Percentiles rank a stretch among this genome's conserved stretches.
These are phyloP conservation scores for Fallopia convolvulus DNA, from an alignment of 148 eudicot genomes.

Conservation along the genomic window DNA sequence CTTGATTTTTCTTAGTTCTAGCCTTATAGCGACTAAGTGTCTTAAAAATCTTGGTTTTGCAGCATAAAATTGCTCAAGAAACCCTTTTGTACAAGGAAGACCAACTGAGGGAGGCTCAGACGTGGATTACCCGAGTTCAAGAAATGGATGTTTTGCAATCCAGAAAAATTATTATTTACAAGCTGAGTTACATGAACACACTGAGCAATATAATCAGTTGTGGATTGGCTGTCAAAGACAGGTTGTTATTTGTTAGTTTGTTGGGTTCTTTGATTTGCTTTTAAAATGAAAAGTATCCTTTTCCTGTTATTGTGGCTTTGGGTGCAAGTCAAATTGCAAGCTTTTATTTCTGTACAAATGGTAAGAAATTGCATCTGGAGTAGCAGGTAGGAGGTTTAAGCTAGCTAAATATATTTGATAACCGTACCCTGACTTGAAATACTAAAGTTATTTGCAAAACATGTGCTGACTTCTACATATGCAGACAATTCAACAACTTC, in stretches of 20 bases:
- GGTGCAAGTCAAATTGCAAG: not conserved
- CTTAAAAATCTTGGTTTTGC: conserved; percentile 23
- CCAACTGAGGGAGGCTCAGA: conserved; percentile 78
- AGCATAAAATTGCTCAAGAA: conserved; percentile 88
- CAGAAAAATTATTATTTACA: conserved; percentile 51
- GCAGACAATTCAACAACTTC: conserved; percentile 72
- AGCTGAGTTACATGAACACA: conserved; percentile 76
- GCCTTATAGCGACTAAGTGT: not conserved
- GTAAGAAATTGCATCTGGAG: not conserved
- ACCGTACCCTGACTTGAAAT: not conserved
- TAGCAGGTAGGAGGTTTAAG: not conserved
- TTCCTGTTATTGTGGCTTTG: not conserved
- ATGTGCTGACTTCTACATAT: conserved; percentile 32
- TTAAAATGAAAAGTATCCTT: not conserved
- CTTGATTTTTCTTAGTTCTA: not conserved
- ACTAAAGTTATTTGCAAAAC: not conserved
- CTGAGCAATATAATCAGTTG: conserved; percentile 81
- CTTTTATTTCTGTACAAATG: not conserved
- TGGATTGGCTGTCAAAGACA: conserved; percentile 84
- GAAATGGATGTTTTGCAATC: conserved; percentile 87
- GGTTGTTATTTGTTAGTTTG: conserved; percentile 30
- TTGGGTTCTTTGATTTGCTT: not conserved
- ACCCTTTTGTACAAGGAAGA: conserved; percentile 66
- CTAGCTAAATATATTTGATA: not conserved
- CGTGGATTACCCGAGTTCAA: conserved; percentile 79